Evolutionary conservation across 2,329 filamentous ascomycete species (phyloP).

Genomic region (Stagonosporopsis vannaccii): DNA sequence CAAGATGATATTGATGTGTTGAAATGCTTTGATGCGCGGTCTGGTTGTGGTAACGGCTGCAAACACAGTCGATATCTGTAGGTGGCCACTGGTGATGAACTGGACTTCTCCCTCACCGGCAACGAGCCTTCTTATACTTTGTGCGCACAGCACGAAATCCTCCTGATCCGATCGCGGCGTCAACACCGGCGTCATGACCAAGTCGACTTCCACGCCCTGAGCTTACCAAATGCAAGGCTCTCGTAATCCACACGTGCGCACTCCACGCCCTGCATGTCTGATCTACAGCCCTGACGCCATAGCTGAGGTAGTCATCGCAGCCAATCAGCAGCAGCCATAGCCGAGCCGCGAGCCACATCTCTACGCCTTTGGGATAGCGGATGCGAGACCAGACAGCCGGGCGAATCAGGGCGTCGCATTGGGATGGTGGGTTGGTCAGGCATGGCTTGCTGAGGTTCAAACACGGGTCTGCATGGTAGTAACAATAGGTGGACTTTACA

Average conservation of each 20-base stretch:
- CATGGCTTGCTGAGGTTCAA: too few species aligned
- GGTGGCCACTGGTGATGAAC: too few species aligned
- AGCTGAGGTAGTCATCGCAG: neutral
- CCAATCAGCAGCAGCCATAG: neutral
- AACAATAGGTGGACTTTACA: too few species aligned
- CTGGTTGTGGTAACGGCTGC: too few species aligned
- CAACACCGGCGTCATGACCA: neutral
- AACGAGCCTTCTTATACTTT: too few species aligned
- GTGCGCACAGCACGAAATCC: too few species aligned
- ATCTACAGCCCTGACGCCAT: neutral
- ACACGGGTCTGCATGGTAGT: too few species aligned
- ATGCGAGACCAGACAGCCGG: too few species aligned
- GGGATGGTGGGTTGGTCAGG: neutral
- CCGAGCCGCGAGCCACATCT: neutral
- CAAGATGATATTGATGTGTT: too few species aligned
- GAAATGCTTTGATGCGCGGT: too few species aligned
- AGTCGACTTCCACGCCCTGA: neutral
- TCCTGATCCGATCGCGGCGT: neutral
- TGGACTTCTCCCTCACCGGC: too few species aligned
- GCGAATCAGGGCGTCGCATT: neutral
- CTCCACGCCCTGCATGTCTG: constrained; percentile 5
- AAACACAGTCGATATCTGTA: too few species aligned
- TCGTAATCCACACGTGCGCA: neutral
- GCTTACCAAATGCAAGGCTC: neutral
- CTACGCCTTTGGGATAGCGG: neutral